Evolutionary conservation across 1,284 basidiomycete genomes (phyloP).

Genomic region (Singerocomus inundabilis): DNA sequence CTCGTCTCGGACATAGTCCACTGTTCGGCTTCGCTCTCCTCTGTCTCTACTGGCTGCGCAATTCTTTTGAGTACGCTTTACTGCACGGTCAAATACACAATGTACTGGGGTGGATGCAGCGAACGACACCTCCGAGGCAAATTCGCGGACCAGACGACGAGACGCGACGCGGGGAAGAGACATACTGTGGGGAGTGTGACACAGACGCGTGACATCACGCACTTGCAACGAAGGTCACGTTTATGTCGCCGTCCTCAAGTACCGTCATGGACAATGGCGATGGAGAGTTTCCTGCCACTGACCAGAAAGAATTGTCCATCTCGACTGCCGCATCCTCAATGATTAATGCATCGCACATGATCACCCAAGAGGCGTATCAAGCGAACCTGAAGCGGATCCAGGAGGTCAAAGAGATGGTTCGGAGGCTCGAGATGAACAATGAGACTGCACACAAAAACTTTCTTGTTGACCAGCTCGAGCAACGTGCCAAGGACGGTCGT

Average conservation of each 20-base stretch:
- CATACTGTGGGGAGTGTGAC: slow-evolving; percentile 25
- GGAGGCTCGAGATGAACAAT: slow-evolving; percentile 29
- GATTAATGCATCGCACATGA: slow-evolving; percentile 25
- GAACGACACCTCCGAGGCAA: slow-evolving; percentile 39
- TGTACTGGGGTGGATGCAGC: slow-evolving; percentile 54
- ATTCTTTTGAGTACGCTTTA: slow-evolving; percentile 83
- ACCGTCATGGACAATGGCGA: slow-evolving; percentile 22
- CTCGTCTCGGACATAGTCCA: slow-evolving; percentile 92
- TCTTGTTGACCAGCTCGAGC: slow-evolving; percentile 27
- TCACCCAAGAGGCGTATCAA: slow-evolving; percentile 24
- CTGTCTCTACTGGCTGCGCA: slow-evolving; percentile 62
- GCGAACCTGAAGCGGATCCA: slow-evolving; percentile 29
- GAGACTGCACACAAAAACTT: slow-evolving; percentile 32
- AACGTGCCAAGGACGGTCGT: slow-evolving; percentile 28
- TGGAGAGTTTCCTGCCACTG: neutral
- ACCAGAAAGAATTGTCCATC: slow-evolving; percentile 15
- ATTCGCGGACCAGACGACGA: slow-evolving; percentile 29
- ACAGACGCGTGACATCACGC: slow-evolving; percentile 20
- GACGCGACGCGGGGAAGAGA: slow-evolving; percentile 4
- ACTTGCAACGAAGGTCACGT: slow-evolving; percentile 2
- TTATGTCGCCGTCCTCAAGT: neutral
- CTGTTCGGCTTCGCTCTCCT: slow-evolving; percentile 65
- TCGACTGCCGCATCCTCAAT: slow-evolving; percentile 27
- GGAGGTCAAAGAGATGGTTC: slow-evolving; percentile 27
- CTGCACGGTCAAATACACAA: slow-evolving; percentile 85